A percentile compares a stretch with the other conserved stretches of the same genome.
Evolutionary conservation across 768 basidiomycete species (phyloP).

Genomic region (Rossbeevera mucosa): DNA sequence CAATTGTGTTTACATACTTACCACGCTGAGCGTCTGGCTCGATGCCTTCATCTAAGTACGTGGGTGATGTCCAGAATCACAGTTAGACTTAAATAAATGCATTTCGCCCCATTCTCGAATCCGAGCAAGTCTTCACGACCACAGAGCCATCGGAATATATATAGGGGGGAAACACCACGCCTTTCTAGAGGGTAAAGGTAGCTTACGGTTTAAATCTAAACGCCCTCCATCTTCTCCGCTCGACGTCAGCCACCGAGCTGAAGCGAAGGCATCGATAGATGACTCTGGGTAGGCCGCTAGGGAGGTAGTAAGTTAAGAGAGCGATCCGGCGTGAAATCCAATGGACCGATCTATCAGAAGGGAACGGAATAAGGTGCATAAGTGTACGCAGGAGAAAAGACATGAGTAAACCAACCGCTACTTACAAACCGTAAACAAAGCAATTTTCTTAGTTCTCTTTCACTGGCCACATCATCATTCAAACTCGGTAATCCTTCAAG

Average conservation of each 20-base stretch:
- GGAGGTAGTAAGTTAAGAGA: not conserved
- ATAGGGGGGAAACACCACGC: not conserved
- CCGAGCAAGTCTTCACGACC: not conserved
- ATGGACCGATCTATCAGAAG: not conserved
- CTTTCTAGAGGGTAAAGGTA: not conserved
- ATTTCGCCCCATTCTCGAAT: too few relatives aligned
- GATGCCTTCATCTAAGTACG: not conserved
- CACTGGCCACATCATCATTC: too few relatives aligned
- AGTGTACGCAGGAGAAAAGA: too few relatives aligned
- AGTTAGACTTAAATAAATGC: not conserved
- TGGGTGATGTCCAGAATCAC: not conserved
- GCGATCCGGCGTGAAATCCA: not conserved
- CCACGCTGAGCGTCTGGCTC: too few relatives aligned
- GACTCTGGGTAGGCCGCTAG: not conserved
- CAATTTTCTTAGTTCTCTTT: too few relatives aligned
- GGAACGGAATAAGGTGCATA: too few relatives aligned
- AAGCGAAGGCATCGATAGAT: not conserved
- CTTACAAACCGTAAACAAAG: too few relatives aligned
- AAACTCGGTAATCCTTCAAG: too few relatives aligned
- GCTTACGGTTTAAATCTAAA: not conserved
- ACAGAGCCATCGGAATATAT: not conserved
- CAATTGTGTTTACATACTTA: too few relatives aligned
- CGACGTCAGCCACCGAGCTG: not conserved
- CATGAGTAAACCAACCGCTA: too few relatives aligned
- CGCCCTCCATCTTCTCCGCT: not conserved